Evolutionary conservation across 2,329 filamentous ascomycete genomes (phyloP), one percentile per base, ranked within the genome.

Genomic region (Falciphora oryzae): DNA sequence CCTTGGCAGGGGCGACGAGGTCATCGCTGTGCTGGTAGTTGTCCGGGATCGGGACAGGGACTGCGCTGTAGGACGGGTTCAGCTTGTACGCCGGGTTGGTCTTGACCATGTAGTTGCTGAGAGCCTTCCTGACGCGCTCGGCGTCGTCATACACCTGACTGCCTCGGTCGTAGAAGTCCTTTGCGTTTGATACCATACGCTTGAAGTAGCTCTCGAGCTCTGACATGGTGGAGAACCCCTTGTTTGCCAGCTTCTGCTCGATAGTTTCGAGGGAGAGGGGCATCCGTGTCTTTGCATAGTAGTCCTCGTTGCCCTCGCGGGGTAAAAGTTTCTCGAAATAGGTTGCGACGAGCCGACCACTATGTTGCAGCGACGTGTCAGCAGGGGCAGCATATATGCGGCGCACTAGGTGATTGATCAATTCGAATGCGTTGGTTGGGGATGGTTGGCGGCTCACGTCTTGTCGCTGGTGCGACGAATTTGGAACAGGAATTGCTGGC

Each of bases 21-120:
- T 32, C 28, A 6, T 35, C 59, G 31, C 18, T 28, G 44, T 61
- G 32, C n/a, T 27, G 59, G 32, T 61, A 62, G 25, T 85, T 81
- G n/a, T 81, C 80, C 0, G 89, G 89, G 22, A 93, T 80, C 0
- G 92, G 90, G 1, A 91, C 92, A 7, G 92, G 85, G 59, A 89
- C 81, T 6, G 90, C 89, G 66, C 85, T 83, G 72, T 96, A 95
- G 60, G 79, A 79, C 29, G 83, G 81, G 22, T 82, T 80, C 68
- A 85, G 78, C 67, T 86, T 85, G 75, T 96, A 96, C 22, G 91
- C 91, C 18, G 93, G 92, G 71, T 97, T 96, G 70, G 89, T 84
- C 74, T 90, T 90, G 65, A 88, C 89, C 92, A 96, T 96, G 75
- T 88, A 92, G 71, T 93, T 94, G 74, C 90, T 93, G 57, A 94